phyloP scores from a whole-genome alignment of 306 rosid genomes.

The Rubus idaeus region DNA sequence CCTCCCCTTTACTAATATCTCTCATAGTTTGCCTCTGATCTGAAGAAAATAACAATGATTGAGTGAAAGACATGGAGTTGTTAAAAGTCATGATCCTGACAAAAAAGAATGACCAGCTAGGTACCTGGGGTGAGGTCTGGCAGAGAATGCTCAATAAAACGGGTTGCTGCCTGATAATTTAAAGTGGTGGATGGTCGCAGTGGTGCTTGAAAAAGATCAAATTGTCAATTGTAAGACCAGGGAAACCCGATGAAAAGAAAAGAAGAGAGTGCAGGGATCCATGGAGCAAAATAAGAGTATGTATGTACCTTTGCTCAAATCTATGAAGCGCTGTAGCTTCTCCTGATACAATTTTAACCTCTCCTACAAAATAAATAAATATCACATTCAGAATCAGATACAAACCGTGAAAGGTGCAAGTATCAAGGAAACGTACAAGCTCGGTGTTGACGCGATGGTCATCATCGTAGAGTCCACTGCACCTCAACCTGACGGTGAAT shows the following conservation, averaged over 20 bases:
- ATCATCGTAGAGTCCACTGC: conserved; percentile 70
- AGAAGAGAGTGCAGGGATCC: too few relatives aligned
- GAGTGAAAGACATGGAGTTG: not conserved
- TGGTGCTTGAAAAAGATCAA: conserved; percentile 64
- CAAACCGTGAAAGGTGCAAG: not conserved
- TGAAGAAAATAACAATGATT: conserved; percentile 23
- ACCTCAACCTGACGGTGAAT: conserved; percentile 70
- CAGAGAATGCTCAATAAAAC: conserved; percentile 82
- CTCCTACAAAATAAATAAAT: conserved; percentile 42
- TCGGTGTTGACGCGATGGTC: conserved; percentile 77
- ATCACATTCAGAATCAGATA: not conserved
- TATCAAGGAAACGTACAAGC: conserved; percentile 52
- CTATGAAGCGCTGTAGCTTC: conserved; percentile 56
- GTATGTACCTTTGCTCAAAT: conserved; percentile 63
- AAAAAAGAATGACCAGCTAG: conserved; percentile 28
- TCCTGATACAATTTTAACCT: conserved; percentile 67
- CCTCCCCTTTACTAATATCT: conserved; percentile 69
- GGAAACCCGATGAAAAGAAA: too few relatives aligned
- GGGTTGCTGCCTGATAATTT: conserved; percentile 82
- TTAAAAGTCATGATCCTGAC: not conserved
- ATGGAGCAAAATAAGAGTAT: not conserved
- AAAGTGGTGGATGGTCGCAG: conserved; percentile 79
- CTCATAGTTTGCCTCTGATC: conserved; percentile 71
- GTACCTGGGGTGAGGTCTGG: conserved; percentile 83
- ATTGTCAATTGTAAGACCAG: conserved; percentile 17